Evolutionary conservation across 2,329 filamentous ascomycete genomes (phyloP), one percentile per base, ranked within the genome.

Genomic region (Botrytis fragariae): DNA sequence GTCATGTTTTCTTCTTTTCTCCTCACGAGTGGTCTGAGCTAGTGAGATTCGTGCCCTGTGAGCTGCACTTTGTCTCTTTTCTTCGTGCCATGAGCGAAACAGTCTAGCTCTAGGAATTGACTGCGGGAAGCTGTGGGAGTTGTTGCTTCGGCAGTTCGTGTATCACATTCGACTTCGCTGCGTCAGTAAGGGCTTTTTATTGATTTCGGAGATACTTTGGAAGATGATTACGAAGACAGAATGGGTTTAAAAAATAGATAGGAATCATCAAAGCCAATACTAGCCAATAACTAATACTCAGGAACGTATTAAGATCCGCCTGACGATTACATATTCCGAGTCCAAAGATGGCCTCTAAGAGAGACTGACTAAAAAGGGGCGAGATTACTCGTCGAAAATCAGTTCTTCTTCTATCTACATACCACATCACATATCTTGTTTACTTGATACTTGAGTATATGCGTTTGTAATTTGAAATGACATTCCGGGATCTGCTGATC

Each of bases 401-500:
- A 44, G n/a, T 57, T 57, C 9, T 25, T 4, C 7, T 14, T 18
- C 29, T 65, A 39, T 54, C 32, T 25, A 29, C 4, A 20, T 10
- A 25, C 39, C 35, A 39, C 32, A 54, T 5, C n/a, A 20, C 25
- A 29, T 67, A 39, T 54, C 35, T 18, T 4, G 12, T 57, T 69
- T n/a, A 69, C 7, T 57, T 29, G 18, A 59, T 57, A 25, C 3
- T 69, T 25, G n/a, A 20, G 32, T 7, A 25, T 32, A 32, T 57
- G 8, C n/a, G 42, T 20, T 37, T 69, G 7, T 12, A 57, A 57
- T 42, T 42, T 69, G 48, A n/a, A 69, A 20, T 42, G 48, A 4
- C 18, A 57, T 42, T 7, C 29, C 39, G n/a, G 48, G 37, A 44
- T 57, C 65, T 70, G 54, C 54, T 70, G 68, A 70, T 70, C 68